A percentile compares a stretch with the other conserved stretches of the same genome.
Conservation (phyloP, 2,329 filamentous ascomycete species). For the Arthrobotrys megalospora region DNA sequence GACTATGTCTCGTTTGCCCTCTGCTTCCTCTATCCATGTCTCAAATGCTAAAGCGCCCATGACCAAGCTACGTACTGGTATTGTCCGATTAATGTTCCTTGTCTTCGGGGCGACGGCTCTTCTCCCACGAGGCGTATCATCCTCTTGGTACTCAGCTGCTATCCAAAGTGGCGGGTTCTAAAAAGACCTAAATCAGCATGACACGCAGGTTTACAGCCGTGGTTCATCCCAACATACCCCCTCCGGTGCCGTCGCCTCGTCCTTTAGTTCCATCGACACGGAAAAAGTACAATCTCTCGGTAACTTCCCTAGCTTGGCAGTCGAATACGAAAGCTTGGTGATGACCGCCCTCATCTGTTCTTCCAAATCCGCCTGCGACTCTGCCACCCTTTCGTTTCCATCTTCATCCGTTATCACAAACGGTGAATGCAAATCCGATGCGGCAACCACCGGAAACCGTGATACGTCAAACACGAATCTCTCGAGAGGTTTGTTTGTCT, state of each 20-base stretch:
- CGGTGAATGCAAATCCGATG: constrained; percentile 66
- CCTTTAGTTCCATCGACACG: constrained; percentile 80
- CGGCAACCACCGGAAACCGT: constrained; percentile 70
- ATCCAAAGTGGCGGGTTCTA: constrained; percentile 68
- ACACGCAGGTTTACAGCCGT: not conserved
- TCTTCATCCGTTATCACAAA: constrained; percentile 64
- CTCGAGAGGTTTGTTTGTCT: constrained; percentile 69
- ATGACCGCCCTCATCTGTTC: constrained; percentile 81
- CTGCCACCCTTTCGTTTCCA: constrained; percentile 34
- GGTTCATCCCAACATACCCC: constrained; percentile 69
- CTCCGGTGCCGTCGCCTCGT: constrained; percentile 74
- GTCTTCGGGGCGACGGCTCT: constrained; percentile 15
- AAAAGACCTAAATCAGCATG: constrained; percentile 10
- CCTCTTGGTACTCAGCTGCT: constrained; percentile 61
- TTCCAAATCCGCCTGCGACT: constrained; percentile 73
- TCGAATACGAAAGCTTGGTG: constrained; percentile 75
- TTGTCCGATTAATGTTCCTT: constrained; percentile 37
- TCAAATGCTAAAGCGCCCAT: constrained; percentile 50
- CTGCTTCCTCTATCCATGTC: constrained; percentile 54
- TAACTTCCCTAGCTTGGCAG: constrained; percentile 73
- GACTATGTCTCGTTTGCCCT: constrained; percentile 25
- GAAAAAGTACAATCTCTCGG: constrained; percentile 81
- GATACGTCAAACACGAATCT: constrained; percentile 76
- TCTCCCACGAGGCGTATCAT: constrained; percentile 17
- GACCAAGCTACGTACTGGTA: constrained; percentile 30